A percentile compares a stretch with the other conserved stretches of the same genome.
These are phyloP conservation scores for Sporothrix sp. DNA, from an alignment of 2,329 filamentous ascomycete species.

Conservation along the genomic window DNA sequence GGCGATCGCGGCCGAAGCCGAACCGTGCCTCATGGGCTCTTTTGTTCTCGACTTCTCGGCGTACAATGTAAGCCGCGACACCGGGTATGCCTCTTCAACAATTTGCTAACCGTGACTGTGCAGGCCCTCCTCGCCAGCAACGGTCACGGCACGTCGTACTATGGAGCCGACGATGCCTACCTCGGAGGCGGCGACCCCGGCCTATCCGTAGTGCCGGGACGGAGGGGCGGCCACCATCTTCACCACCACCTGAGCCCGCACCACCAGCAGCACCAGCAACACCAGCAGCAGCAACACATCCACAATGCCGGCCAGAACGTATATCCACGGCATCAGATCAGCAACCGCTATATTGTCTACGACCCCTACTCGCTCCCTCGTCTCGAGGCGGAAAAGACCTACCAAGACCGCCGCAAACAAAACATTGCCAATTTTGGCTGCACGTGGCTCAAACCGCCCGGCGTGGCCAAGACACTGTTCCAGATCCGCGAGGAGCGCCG, in stretches of 20 bases:
- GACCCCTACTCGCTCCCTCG: conserved; percentile 56
- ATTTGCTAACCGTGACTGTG: background rate
- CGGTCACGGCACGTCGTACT: conserved; percentile 13
- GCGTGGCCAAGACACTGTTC: conserved; percentile 78
- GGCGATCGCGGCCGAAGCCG: background rate
- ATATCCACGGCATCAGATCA: conserved; percentile 22
- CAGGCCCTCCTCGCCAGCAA: conserved; percentile 14
- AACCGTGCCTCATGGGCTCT: conserved; percentile 12
- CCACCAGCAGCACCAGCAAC: conserved; percentile 18
- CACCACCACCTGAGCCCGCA: conserved; percentile 20
- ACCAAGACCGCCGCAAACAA: conserved; percentile 63
- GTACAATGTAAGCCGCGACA: conserved; percentile 14
- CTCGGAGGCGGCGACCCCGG: conserved; percentile 24
- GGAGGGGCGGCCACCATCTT: conserved; percentile 6
- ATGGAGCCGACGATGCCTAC: conserved; percentile 16
- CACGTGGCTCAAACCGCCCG: conserved; percentile 82
- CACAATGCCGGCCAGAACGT: conserved; percentile 22
- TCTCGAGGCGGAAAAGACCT: conserved; percentile 66
- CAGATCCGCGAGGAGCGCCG: conserved; percentile 82
- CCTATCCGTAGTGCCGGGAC: conserved; percentile 17
- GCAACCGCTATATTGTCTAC: conserved; percentile 25
- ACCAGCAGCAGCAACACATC: conserved; percentile 18
- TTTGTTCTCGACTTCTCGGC: conserved; percentile 18
- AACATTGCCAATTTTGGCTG: conserved; percentile 83
- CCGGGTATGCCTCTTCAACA: background rate